Base-by-base conservation (phyloP, 108 stramenopile genomes). In the Skeletonema grethae region DNA sequence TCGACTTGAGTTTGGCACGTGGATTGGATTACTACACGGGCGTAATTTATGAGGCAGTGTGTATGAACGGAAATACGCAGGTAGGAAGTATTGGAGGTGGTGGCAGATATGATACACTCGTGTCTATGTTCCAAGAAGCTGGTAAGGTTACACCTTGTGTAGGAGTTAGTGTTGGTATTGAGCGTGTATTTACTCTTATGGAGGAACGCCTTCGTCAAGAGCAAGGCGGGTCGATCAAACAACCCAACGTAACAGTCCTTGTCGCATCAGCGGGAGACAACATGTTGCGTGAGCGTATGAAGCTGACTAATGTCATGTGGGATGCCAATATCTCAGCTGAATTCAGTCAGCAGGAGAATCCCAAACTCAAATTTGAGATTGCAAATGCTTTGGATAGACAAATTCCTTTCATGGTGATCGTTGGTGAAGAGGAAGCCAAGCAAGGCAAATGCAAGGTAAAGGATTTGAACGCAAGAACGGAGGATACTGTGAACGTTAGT, bases 21-120 rank as follows among this genome's bases (percentile, higher is more conserved):
- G 96, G 96, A 12, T 84, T 97, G 46, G 94, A 95, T 72, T 97
- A 97, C 90, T 97, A 97, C 76, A 97, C 95, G 18, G 96, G 96
- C 25, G 84, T 96, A 39, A 97, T 97, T 79, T 97, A 97, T 77
- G 96, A 97, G 82, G 95, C 92, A 20, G 91, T 97, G 8, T 87
- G 86, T 60, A 85, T 87, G 83, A 85, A 73, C 62, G 88, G 83
- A 7, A 88, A 84, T 46, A 76, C 70, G 6, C 86, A 95, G 75
- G 91, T 97, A 25, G 96, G 96, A 63, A 94, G 93, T 55, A 95
- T 97, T 63, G 96, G 94, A 36, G 96, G 92, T 7, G 95, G 96
- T 10, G 96, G 96, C 29, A 79, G 96, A 25, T 97, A 97, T 73
- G 96, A 97, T 63, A 87, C 88, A 59, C 89, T 97, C 11, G 96